Conservation (phyloP, 2,329 filamentous ascomycete genomes). For the Ophiosphaerella korrae region DNA sequence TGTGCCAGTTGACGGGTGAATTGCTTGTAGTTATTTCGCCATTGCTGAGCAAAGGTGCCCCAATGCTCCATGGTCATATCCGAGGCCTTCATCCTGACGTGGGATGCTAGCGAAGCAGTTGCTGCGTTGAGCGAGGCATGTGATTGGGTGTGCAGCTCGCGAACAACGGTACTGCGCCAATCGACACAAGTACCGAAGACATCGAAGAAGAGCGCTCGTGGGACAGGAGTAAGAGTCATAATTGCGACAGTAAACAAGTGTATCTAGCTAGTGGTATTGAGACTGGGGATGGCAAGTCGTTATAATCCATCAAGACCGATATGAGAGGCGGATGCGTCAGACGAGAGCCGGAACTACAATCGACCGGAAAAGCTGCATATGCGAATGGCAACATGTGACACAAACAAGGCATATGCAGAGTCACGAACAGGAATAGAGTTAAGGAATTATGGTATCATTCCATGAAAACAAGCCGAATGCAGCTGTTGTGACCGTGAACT, state of each 20-base stretch:
- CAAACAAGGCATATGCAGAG: background rate
- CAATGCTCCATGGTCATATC: constrained; percentile 64
- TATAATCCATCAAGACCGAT: constrained; percentile 14
- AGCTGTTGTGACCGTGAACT: constrained; percentile 41
- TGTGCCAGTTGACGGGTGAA: constrained; percentile 65
- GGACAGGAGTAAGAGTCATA: constrained; percentile 35
- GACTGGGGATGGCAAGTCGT: constrained; percentile 16
- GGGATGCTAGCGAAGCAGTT: constrained; percentile 52
- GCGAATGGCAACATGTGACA: background rate
- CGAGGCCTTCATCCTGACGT: constrained; percentile 56
- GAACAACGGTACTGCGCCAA: constrained; percentile 72
- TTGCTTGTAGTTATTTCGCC: constrained; percentile 66
- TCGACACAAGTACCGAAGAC: constrained; percentile 82
- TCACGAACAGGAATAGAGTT: constrained; percentile 2
- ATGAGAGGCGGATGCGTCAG: constrained; percentile 21
- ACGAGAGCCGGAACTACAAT: constrained; percentile 10
- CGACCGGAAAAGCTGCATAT: constrained; percentile 10
- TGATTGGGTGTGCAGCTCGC: constrained; percentile 61
- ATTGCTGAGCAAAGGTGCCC: constrained; percentile 70
- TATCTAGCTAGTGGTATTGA: constrained; percentile 6
- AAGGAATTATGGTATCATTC: constrained; percentile 46
- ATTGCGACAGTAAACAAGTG: constrained; percentile 12
- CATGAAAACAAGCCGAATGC: constrained; percentile 34
- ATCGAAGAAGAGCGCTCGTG: constrained; percentile 72
- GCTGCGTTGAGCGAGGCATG: constrained; percentile 54